Conservation (phyloP, 2,329 filamentous ascomycete species). For the Penicillium paneum region DNA sequence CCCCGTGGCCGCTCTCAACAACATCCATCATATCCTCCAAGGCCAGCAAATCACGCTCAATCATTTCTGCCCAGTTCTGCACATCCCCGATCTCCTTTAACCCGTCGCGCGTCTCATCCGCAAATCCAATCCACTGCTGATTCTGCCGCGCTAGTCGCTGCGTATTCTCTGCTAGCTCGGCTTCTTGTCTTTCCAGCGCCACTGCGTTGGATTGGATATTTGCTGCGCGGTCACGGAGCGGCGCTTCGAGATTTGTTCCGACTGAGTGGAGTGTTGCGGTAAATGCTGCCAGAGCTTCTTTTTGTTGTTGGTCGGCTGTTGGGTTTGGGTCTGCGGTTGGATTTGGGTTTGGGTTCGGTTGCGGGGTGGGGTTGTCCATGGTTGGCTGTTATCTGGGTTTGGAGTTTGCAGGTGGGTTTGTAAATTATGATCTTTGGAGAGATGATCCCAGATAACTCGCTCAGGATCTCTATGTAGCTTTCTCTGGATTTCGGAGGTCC, state of each 20-base stretch:
- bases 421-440: not conserved
- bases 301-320: conserved; percentile 32
- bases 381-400: not conserved
- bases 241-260: conserved; percentile 50
- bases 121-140: conserved; percentile 53
- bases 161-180: conserved; percentile 51
- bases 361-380: not conserved
- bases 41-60: conserved; percentile 50
- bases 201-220: conserved; percentile 56
- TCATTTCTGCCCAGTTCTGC: conserved; percentile 63
- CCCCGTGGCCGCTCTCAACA: conserved; percentile 30
- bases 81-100: conserved; percentile 63
- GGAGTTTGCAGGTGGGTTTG: not conserved
- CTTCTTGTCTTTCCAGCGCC: conserved; percentile 56
- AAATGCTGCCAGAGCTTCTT: conserved; percentile 46
- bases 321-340: conserved; percentile 5
- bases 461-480: not conserved
- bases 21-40: conserved; percentile 43
- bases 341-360: conserved; percentile 1
- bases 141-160: conserved; percentile 51
- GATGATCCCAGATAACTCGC: not conserved
- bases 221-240: conserved; percentile 53
- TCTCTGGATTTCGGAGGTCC: not conserved
- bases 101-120: conserved; percentile 54
- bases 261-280: conserved; percentile 43